Evolutionary conservation across 768 basidiomycete genomes (phyloP), one percentile per base, ranked within the genome.

Genomic region (Tulasnella sp.): DNA sequence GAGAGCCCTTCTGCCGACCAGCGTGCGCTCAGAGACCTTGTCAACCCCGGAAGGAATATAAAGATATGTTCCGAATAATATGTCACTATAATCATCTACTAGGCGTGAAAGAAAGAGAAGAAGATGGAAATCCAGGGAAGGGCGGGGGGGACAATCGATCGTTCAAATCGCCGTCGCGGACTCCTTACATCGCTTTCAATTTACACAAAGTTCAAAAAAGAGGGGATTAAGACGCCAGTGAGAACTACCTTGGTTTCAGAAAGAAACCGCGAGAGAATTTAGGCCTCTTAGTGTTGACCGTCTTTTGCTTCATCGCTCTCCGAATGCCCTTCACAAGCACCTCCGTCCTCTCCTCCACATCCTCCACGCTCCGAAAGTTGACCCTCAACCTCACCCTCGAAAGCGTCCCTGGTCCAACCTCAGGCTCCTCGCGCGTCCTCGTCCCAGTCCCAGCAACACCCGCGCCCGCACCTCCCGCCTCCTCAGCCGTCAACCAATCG

Each of bases 341-440:
- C 40, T 52, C 32, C 35, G 69, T 70, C 52, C 69, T 29, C 32
- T 70, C 69, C 22, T 70, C 69, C 36, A 52, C 52, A 14, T 70
- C 32, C 2, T 36, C n/a, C 5, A 52, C 52, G 22, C 29, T 47
- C 41, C 69, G 32, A 62, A 70, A 70, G 26, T 70, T 52, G 9
- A 70, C 69, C n/a, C 69, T 36, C 29, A 70, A 47, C 69, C 36
- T 26, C 29, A 70, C 36, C 1, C 47, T 44, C 17, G 42, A 32
- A 1, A 67, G 36, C 17, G 52, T 59, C 7, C 35, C 35, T 14
- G 39, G 39, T 4, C 16, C 64, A 6, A 36, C 3, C 64, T 65
- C 39, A 11, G 35, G 64, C 14, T 32, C 52, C 19, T 59, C 52
- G 5, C 64, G n/a, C n/a, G n/a, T 40, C 12, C n/a, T 12, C 12